Conservation (phyloP, 192 early-diverging fungal species). For the Cladochytrium replicatum region DNA sequence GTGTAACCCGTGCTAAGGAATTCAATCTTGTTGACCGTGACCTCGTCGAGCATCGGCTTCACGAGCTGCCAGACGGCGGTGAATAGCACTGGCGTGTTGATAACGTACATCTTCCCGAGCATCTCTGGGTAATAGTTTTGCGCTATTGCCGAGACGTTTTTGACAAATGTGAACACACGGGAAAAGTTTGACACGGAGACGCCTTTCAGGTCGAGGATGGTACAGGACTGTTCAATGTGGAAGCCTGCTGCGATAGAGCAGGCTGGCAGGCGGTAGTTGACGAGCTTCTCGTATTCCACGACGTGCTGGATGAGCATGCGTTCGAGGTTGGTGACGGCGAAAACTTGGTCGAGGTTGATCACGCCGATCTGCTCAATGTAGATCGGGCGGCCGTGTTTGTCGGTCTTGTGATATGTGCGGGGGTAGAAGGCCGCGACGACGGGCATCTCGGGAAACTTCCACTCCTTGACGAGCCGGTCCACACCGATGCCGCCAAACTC, state of each 20-base stretch:
- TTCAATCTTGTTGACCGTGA: constrained; percentile 8
- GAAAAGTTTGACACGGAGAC: constrained; percentile 2
- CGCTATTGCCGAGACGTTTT: constrained; percentile 3
- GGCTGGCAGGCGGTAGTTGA: constrained; percentile 4
- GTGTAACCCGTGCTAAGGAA: constrained; percentile 3
- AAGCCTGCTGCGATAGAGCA: constrained; percentile 5
- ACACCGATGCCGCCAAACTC: not conserved
- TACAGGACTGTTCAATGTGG: constrained; percentile 7
- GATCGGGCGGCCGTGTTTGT: constrained; percentile 4
- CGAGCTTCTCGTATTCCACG: constrained; percentile 6
- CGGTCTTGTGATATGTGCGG: constrained; percentile 6
- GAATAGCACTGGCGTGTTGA: constrained; percentile 7
- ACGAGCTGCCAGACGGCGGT: constrained; percentile 2
- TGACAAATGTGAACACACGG: constrained; percentile 4
- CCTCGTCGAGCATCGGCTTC: constrained; percentile 4
- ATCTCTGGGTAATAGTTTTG: constrained; percentile 10
- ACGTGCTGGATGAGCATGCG: constrained; percentile 6
- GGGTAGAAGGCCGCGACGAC: constrained; percentile 2
- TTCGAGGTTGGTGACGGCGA: constrained; percentile 3
- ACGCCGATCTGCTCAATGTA: constrained; percentile 8
- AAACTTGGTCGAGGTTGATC: constrained; percentile 5
- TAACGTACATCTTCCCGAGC: constrained; percentile 7
- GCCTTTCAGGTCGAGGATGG: constrained; percentile 6
- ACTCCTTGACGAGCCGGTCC: constrained; percentile 25
- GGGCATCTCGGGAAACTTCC: constrained; percentile 14